Evolutionary conservation across 192 early-diverging fungal species (phyloP).

Genomic region (Podila minutissima): DNA sequence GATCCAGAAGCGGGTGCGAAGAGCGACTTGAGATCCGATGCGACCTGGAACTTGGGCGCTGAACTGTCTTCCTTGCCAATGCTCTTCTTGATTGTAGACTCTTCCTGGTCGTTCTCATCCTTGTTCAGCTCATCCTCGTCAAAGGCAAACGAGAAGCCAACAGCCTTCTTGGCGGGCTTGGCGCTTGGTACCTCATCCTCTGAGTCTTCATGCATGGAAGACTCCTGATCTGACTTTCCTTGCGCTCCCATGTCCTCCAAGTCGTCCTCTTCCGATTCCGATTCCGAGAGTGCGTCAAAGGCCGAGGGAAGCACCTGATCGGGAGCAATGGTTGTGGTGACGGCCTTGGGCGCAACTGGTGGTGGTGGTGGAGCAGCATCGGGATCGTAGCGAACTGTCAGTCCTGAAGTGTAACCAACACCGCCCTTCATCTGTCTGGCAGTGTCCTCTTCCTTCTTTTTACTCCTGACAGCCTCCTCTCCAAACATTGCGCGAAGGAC

Average conservation of each 20-base stretch:
- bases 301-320: conserved; percentile 7
- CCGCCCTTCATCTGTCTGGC: conserved; percentile 43
- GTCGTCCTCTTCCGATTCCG: neutral
- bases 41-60: conserved; percentile 28
- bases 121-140: conserved; percentile 23
- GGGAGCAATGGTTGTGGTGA: neutral
- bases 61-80: neutral
- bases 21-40: conserved; percentile 42
- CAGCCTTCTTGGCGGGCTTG: conserved; percentile 30
- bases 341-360: neutral
- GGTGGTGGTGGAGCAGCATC: conserved; percentile 52
- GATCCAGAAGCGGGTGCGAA: conserved; percentile 39
- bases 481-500: conserved; percentile 64
- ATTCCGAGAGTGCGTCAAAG: conserved; percentile 19
- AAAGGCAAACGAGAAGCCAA: conserved; percentile 42
- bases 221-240: neutral
- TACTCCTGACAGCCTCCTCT: conserved; percentile 38
- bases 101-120: conserved; percentile 3
- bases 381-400: conserved; percentile 59
- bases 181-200: neutral
- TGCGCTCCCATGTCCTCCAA: neutral
- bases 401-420: conserved; percentile 33
- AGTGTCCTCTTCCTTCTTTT: conserved; percentile 48
- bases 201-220: neutral
- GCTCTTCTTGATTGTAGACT: conserved; percentile 9